These are phyloP conservation scores for Ceratocystis cacaofunesta DNA, from an alignment of 2,329 filamentous ascomycete genomes.

Conservation along the genomic window DNA sequence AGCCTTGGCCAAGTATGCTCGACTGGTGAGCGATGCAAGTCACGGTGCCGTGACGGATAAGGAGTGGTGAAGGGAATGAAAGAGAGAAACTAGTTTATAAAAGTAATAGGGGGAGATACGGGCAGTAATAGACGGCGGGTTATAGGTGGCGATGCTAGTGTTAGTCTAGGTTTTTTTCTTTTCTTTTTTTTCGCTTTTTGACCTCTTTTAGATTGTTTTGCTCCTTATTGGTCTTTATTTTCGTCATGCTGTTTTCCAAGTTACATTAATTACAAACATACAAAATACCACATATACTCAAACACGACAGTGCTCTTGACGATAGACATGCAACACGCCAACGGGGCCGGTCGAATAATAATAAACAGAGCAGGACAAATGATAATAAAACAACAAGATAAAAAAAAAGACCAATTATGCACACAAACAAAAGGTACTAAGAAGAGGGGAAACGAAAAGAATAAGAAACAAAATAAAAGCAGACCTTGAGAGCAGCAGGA, in stretches of 20 bases:
- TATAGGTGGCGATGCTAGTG: background rate
- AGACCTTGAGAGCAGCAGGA: background rate
- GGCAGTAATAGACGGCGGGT: background rate
- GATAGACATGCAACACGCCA: background rate
- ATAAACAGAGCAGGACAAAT: background rate
- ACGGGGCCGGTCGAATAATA: background rate
- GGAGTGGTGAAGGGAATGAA: conserved; percentile 14
- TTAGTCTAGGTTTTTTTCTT: background rate
- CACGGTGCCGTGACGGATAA: conserved; percentile 78
- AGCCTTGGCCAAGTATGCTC: conserved; percentile 77
- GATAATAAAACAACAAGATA: background rate
- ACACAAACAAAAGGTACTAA: background rate
- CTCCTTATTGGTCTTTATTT: no score
- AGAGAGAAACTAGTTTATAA: background rate
- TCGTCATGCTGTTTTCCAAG: no score
- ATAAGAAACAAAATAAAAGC: background rate
- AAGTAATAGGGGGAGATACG: background rate
- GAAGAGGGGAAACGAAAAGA: background rate
- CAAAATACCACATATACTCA: background rate
- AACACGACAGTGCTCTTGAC: background rate
- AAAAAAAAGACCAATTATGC: background rate
- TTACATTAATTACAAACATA: background rate
- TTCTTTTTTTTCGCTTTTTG: background rate
- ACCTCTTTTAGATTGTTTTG: background rate
- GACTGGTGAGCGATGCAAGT: conserved; percentile 77